Evolutionary conservation across 192 early-diverging fungal species (phyloP), one percentile per base, ranked within the genome.

Genomic region (Entomortierella parvispora): DNA sequence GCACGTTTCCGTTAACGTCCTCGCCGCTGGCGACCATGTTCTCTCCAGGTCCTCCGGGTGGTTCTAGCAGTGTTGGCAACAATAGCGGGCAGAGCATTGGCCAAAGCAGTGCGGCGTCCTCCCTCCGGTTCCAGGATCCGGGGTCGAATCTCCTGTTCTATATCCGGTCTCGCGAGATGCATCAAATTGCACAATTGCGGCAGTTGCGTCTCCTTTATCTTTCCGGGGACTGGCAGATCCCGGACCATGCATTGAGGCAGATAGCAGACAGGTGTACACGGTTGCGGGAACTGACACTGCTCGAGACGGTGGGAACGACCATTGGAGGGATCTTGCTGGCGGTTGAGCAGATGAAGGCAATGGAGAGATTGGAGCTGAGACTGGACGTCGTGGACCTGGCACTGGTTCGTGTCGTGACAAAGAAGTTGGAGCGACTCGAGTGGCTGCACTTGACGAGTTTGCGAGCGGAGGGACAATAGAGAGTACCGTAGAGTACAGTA

Each of bases 1-100:
- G 26, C 17, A 90, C 86, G 31, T 89, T 71, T 6, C 71, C 83
- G 2, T 79, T 75, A 29, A 90, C 80, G 2, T 44, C 49, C 22
- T 61, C 44, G 58, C 88, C 82, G 31, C 58, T 50, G 2, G 82
- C 88, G 0, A 84, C 86, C 11, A 87, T 40, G 37, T 40, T 40
- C 37, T 40, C 67, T 31, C 65, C 32, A 33, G 14, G 18, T 6
- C 1, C 1, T 18, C 18, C 61, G 20, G 25, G 37, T 12, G 23
- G n/a, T 20, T 59, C 47, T 44, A n/a, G 18, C 34, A 53, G 9
- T 40, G 22, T 11, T 52, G 56, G 3, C 34, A 29, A 10, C 48
- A 37, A 31, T 55, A 59, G 15, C 25, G 49, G 32, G 33, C 58
- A 53, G 7, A 33, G 25, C 54, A 50, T n/a, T n/a, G n/a, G n/a